phyloP scores from a whole-genome alignment of 192 early-diverging fungal genomes.

The Mortierella alpina region DNA sequence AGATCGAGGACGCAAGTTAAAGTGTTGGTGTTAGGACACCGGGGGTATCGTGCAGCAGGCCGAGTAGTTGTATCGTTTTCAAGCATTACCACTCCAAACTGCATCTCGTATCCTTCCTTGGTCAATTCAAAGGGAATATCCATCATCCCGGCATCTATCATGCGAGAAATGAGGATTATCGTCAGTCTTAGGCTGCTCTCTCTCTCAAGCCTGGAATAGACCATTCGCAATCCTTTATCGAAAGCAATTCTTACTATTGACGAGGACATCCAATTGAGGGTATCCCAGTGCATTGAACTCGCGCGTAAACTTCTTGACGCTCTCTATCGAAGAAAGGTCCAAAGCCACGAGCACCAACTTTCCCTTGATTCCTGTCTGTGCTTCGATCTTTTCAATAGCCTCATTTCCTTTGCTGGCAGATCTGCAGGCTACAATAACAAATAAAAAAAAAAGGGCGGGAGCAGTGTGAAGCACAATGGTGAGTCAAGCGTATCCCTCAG shows the following conservation, averaged over 20 bases:
- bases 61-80: background rate
- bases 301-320: slow-evolving; percentile 53
- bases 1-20: background rate
- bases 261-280: slow-evolving; percentile 24
- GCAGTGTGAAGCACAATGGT: background rate
- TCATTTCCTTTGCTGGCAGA: slow-evolving; percentile 31
- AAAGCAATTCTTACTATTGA: slow-evolving; percentile 32
- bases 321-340: slow-evolving; percentile 64
- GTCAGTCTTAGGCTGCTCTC: background rate
- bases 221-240: background rate
- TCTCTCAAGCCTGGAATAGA: no score
- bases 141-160: slow-evolving; percentile 71
- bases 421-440: slow-evolving; percentile 30
- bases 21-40: background rate
- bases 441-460: background rate
- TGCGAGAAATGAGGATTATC: slow-evolving; percentile 13
- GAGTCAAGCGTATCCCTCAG: background rate
- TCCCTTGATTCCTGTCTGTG: slow-evolving; percentile 30
- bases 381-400: slow-evolving; percentile 40
- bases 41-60: background rate
- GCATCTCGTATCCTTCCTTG: slow-evolving; percentile 69
- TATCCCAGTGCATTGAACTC: slow-evolving; percentile 36
- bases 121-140: slow-evolving; percentile 68
- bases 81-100: slow-evolving; percentile 65
- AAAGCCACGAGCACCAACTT: slow-evolving; percentile 9